Conservation (phyloP, 2,329 filamentous ascomycete genomes). For the Aschersonia sp. region DNA sequence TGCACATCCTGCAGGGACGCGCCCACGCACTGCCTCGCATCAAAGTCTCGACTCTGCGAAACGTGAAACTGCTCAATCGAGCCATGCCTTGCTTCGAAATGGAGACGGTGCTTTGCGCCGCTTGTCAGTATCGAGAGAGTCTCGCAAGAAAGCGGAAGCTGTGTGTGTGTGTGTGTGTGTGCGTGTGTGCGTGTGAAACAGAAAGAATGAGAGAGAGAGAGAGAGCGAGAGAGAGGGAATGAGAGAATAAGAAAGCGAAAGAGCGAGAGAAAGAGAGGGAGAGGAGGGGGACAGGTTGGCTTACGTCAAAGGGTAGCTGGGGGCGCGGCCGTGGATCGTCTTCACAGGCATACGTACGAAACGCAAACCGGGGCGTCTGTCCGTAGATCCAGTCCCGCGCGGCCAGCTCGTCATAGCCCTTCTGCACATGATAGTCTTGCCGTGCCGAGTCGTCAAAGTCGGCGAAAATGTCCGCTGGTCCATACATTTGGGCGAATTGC, state of each 20-base stretch:
- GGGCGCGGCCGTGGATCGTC: conserved; percentile 43
- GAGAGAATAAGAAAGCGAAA: neutral
- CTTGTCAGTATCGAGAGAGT: neutral
- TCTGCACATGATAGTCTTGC: conserved; percentile 32
- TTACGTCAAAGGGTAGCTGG: conserved; percentile 29
- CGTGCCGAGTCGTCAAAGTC: conserved; percentile 35
- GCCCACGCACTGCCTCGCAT: neutral
- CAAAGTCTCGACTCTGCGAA: conserved; percentile 5
- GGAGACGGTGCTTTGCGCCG: conserved; percentile 14
- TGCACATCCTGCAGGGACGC: conserved; percentile 8
- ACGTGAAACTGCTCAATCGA: conserved; percentile 18
- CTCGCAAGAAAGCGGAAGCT: neutral
- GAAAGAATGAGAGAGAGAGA: too few relatives aligned
- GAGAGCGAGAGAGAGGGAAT: too few relatives aligned
- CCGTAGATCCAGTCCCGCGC: conserved; percentile 64
- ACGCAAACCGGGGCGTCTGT: conserved; percentile 74
- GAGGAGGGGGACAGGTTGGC: conserved; percentile 7
- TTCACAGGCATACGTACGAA: conserved; percentile 46
- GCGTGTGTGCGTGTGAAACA: neutral
- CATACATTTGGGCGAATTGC: conserved; percentile 58
- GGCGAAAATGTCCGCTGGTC: conserved; percentile 17
- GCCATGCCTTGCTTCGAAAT: conserved; percentile 22
- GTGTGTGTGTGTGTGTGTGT: too few relatives aligned
- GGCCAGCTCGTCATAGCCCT: conserved; percentile 23
- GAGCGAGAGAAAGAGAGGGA: neutral